Base-by-base conservation (phyloP, 495 filamentous ascomycete species). In the Clohesyomyces aquaticus region DNA sequence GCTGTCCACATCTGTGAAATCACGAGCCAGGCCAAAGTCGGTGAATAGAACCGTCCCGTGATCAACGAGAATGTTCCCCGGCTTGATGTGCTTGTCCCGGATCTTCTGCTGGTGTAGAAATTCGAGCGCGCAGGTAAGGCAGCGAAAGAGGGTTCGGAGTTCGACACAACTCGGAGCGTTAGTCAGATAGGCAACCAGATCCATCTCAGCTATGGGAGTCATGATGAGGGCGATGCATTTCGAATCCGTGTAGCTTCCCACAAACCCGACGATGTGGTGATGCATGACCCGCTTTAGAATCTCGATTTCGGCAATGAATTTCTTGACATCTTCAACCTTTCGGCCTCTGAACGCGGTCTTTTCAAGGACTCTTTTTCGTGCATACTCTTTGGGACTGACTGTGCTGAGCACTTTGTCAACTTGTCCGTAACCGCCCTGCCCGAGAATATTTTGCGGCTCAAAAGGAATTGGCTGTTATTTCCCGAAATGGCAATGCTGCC, bases 61-160 rank as follows among this genome's bases (percentile, higher is more conserved):
- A 19, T 77, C 70, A 18, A 80, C 55, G 14, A 80, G 65, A 18
- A 80, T 76, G 49, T 80, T 79, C 45, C 70, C 59, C 1, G 78
- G 78, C 61, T 80, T 80, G 57, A 80, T 73, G 55, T 80, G 77
- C 49, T 71, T 68, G 63, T 80, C 78, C 42, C 71, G 61, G 32
- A 79, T 66, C 35, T 70, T 50, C 25, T 66, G 50, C 16, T 63
- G 47, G 60, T 80, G 78, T 25, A 80, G 61, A 63, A 73, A 78
- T 23, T 46, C 58, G 9, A 80, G 26, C 8, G 74, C 73, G 3
- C 49, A 65, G 9, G 74, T 71, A 14, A 79, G 70, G 55, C 77
- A 79, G n/a, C 76, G 74, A 50, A 78, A 75, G 63, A 74, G 78
- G 3, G 32, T 73, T 42, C 69, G 67, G 22, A 74, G 53, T 43